phyloP scores from a whole-genome alignment of 495 filamentous ascomycete species.

The Astrothelium subdiscretum region DNA sequence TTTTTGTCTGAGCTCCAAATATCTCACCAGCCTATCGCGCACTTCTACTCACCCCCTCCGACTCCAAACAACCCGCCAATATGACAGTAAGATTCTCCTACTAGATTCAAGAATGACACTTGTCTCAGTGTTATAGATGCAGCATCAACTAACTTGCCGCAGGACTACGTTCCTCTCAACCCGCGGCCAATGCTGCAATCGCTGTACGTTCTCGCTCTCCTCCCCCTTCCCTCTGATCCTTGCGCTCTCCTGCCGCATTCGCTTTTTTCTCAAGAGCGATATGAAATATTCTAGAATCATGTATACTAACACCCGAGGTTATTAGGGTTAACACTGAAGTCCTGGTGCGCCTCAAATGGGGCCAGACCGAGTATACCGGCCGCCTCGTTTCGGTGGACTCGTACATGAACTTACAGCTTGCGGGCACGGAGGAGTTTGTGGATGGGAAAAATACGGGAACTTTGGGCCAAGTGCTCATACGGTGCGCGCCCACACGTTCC shows the following conservation, averaged over 20 bases:
- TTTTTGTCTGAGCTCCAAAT: too few species aligned
- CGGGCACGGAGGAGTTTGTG: slow-evolving; percentile 80
- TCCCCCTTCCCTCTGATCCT: not conserved
- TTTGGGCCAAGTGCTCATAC: slow-evolving; percentile 83
- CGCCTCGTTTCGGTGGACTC: slow-evolving; percentile 83
- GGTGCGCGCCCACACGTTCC: slow-evolving; percentile 51
- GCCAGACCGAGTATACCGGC: slow-evolving; percentile 92
- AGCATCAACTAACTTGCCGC: not conserved
- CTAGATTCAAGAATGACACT: not conserved
- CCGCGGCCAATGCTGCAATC: slow-evolving; percentile 81
- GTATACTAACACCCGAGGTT: slow-evolving; percentile 5
- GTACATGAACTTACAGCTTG: slow-evolving; percentile 97
- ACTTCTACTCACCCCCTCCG: not conserved
- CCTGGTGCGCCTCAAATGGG: slow-evolving; percentile 92
- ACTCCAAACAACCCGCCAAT: not conserved
- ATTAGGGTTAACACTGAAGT: slow-evolving; percentile 76
- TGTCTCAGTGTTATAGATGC: not conserved
- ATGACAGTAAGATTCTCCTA: not conserved
- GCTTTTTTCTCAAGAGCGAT: not conserved
- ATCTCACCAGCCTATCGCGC: not conserved
- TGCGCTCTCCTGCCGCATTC: slow-evolving; percentile 1
- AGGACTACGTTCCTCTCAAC: slow-evolving; percentile 68
- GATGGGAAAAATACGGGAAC: slow-evolving; percentile 73
- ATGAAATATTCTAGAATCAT: too few species aligned
- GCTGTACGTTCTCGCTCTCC: slow-evolving; percentile 47